Conservation (phyloP, 1,284 basidiomycete genomes). For the Sporisorium scitamineum region DNA sequence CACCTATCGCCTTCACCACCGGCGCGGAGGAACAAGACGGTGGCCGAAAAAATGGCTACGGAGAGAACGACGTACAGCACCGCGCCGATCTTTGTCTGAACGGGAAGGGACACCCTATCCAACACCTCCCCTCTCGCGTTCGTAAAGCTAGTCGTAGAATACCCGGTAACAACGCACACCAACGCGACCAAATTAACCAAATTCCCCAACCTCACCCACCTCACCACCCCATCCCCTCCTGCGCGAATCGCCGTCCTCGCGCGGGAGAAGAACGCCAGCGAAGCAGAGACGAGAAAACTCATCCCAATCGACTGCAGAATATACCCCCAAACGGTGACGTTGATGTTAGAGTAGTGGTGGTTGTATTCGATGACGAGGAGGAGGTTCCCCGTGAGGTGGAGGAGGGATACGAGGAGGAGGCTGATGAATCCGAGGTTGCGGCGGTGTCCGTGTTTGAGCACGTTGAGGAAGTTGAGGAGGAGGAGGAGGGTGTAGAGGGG, state of each 20-base stretch:
- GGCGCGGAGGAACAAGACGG: no score
- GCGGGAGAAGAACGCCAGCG: slow-evolving; percentile 23
- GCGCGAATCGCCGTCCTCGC: not conserved
- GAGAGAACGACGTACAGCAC: slow-evolving; percentile 27
- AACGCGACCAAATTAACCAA: slow-evolving; percentile 31
- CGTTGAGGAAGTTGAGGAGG: slow-evolving; percentile 19
- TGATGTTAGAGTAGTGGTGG: slow-evolving; percentile 8
- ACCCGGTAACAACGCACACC: slow-evolving; percentile 30
- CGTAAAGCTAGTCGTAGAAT: slow-evolving; percentile 10
- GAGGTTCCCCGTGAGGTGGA: slow-evolving; percentile 31
- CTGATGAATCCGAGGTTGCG: slow-evolving; percentile 28
- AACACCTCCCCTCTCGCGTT: slow-evolving; percentile 6
- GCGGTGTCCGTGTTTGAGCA: slow-evolving; percentile 24
- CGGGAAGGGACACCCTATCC: slow-evolving; percentile 8
- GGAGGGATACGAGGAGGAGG: slow-evolving; percentile 29
- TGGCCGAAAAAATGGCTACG: not conserved
- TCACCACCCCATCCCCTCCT: not conserved
- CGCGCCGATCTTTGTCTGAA: slow-evolving; percentile 14
- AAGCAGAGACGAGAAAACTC: slow-evolving; percentile 22
- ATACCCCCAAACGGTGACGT: slow-evolving; percentile 14
- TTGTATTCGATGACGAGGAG: slow-evolving; percentile 21
- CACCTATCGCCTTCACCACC: no score
- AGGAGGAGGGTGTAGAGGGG: slow-evolving; percentile 34
- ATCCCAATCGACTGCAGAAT: slow-evolving; percentile 29
- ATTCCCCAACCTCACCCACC: slow-evolving; percentile 11